Conservation (phyloP, 177 flowering plant species). For the Vitis hybrid region DNA sequence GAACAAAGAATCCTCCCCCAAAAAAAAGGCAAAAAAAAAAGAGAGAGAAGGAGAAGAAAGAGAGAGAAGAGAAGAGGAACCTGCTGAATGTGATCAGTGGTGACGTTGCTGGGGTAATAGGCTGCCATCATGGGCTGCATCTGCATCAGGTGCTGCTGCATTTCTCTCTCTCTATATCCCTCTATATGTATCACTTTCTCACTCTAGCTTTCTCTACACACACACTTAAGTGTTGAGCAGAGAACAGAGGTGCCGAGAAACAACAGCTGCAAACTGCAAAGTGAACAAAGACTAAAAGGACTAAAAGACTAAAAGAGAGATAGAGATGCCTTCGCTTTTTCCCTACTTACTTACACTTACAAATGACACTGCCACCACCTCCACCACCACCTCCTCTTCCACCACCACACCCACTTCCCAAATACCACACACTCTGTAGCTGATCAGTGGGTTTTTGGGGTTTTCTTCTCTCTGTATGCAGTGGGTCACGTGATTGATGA, state of each 20-base stretch:
- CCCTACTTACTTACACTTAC: neutral
- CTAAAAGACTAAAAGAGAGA: no score
- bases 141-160: slow-evolving; percentile 98
- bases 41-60: neutral
- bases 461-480: slow-evolving; percentile 5
- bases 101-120: slow-evolving; percentile 80
- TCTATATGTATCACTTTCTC: slow-evolving; percentile 11
- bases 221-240: neutral
- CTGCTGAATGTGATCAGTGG: slow-evolving; percentile 98
- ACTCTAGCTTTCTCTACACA: neutral
- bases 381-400: slow-evolving; percentile 4
- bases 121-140: slow-evolving; percentile 97
- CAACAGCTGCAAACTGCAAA: neutral
- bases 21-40: neutral
- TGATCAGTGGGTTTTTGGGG: neutral
- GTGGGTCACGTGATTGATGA: slow-evolving; percentile 16
- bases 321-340: slow-evolving; percentile 7
- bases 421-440: neutral
- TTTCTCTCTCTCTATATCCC: slow-evolving; percentile 20
- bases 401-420: slow-evolving; percentile 1
- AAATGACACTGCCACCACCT: no score
- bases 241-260: neutral
- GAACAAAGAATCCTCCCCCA: neutral
- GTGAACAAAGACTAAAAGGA: no score
- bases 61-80: slow-evolving; percentile 29